A percentile compares a stretch with the other conserved stretches of the same genome.
phyloP scores from a whole-genome alignment of 352 stramenopile genomes.

The Pseudoperonospora humuli region DNA sequence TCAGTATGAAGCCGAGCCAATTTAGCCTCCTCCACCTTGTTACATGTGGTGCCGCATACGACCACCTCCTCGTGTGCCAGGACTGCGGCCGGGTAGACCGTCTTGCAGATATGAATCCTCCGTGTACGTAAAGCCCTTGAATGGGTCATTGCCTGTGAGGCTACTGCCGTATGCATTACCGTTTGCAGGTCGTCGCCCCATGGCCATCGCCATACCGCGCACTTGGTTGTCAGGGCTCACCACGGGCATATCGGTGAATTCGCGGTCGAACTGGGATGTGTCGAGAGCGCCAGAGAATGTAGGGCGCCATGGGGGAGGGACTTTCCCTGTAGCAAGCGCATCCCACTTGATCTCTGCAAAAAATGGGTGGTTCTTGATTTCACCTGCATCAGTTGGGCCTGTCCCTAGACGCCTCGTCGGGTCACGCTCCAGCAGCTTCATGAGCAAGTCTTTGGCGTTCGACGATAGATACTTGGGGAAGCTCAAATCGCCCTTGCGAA shows the following conservation, averaged over 20 bases:
- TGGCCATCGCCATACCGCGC: constrained; percentile 48
- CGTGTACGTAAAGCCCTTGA: constrained; percentile 83
- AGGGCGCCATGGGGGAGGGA: constrained; percentile 89
- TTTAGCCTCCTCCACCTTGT: constrained; percentile 5
- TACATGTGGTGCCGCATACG: constrained; percentile 29
- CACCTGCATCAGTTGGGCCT: constrained; percentile 62
- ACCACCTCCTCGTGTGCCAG: constrained; percentile 12
- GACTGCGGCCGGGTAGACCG: constrained; percentile 30
- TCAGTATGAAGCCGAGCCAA: constrained; percentile 1
- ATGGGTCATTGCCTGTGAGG: constrained; percentile 58
- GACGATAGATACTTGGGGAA: constrained; percentile 93
- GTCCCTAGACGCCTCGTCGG: constrained; percentile 90
- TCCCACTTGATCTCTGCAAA: constrained; percentile 80
- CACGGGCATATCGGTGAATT: constrained; percentile 96
- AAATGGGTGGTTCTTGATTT: constrained; percentile 82
- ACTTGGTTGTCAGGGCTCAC: constrained; percentile 84
- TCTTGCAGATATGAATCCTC: constrained; percentile 74
- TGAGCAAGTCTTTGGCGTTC: constrained; percentile 81
- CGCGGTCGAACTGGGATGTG: constrained; percentile 96
- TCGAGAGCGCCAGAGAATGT: constrained; percentile 90
- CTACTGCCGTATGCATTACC: constrained; percentile 41
- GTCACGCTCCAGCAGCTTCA: constrained; percentile 91
- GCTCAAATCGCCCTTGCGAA: constrained; percentile 89
- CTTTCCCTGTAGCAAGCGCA: constrained; percentile 36
- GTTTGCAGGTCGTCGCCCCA: constrained; percentile 30